Percentiles rank a stretch among this genome's conserved stretches.
These are phyloP conservation scores for Backusella tarrabulga DNA, from an alignment of 192 early-diverging fungal species.

Conservation along the genomic window DNA sequence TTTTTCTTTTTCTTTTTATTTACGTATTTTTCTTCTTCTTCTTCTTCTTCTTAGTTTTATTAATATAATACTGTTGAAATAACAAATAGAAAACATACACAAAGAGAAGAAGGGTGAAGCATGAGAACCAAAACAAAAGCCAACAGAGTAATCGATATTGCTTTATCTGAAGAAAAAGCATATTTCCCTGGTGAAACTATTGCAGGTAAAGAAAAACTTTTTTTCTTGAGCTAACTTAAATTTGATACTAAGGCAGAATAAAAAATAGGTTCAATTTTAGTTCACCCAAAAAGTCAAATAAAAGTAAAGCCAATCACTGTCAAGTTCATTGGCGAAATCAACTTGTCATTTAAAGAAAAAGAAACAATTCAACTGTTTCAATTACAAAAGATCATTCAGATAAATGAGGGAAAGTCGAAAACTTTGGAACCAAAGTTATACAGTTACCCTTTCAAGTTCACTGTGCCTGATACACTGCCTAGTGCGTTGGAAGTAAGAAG, in stretches of 20 bases:
- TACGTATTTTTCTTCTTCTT: not conserved
- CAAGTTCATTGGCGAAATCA: conserved; percentile 29
- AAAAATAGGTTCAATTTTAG: conserved; percentile 27
- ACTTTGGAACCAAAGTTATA: conserved; percentile 29
- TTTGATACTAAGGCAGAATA: not conserved
- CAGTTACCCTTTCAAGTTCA: conserved; percentile 36
- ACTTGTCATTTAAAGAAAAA: conserved; percentile 23
- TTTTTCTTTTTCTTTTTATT: not conserved
- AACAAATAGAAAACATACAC: not conserved
- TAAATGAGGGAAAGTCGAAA: conserved; percentile 9
- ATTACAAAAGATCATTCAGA: conserved; percentile 12
- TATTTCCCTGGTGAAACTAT: conserved; percentile 40
- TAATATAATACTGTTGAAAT: not conserved
- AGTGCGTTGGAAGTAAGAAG: conserved; percentile 31
- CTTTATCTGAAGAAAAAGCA: conserved; percentile 33
- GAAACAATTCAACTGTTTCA: conserved; percentile 28
- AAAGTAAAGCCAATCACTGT: conserved; percentile 32
- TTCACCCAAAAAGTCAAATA: conserved; percentile 31
- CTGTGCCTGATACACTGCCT: conserved; percentile 30
- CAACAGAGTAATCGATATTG: conserved; percentile 30
- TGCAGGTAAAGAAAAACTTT: conserved; percentile 24
- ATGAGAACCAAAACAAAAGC: conserved; percentile 4
- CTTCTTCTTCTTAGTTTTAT: not conserved
- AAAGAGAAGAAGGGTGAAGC: not conserved
- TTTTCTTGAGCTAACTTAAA: not conserved